phyloP scores from a whole-genome alignment of 2,329 filamentous ascomycete genomes.

The Microcyclosporella mali region DNA sequence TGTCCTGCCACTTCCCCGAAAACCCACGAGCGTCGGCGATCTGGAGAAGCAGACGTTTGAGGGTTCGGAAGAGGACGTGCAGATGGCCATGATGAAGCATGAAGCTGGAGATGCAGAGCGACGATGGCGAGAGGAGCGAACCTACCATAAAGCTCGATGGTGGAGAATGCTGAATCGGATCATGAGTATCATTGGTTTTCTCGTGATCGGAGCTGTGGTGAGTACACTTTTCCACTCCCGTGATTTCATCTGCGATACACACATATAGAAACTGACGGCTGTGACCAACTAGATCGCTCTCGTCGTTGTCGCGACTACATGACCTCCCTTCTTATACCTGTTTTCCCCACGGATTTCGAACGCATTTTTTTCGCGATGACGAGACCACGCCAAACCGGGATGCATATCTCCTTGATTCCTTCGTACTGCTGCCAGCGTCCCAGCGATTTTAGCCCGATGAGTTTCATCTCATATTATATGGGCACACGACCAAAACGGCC shows the following conservation, averaged over 20 bases:
- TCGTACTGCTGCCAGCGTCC: no score
- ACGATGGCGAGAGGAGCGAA: slow-evolving; percentile 29
- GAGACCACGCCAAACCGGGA: no score
- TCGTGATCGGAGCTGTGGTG: slow-evolving; percentile 32
- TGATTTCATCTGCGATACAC: no score
- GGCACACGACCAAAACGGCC: no score
- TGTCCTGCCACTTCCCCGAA: slow-evolving; percentile 29
- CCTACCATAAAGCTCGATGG: slow-evolving; percentile 32
- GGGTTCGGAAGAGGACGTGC: slow-evolving; percentile 24
- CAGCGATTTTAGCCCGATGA: no score
- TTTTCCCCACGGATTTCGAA: no score
- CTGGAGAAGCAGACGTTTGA: slow-evolving; percentile 19
- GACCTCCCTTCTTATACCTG: not conserved
- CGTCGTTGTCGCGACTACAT: slow-evolving; percentile 29
- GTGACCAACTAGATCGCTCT: slow-evolving; percentile 27
- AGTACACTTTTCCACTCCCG: slow-evolving; percentile 12
- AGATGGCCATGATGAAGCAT: slow-evolving; percentile 26
- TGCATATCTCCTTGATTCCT: no score
- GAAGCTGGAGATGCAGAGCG: slow-evolving; percentile 25
- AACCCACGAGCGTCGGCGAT: slow-evolving; percentile 17
- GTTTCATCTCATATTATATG: no score
- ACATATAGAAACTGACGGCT: slow-evolving; percentile 6
- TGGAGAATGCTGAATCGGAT: slow-evolving; percentile 34
- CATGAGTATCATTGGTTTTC: slow-evolving; percentile 34
- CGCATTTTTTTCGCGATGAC: no score